Base-by-base conservation (phyloP, 1,139 yeast genomes). In the Maudiozyma humilis region DNA sequence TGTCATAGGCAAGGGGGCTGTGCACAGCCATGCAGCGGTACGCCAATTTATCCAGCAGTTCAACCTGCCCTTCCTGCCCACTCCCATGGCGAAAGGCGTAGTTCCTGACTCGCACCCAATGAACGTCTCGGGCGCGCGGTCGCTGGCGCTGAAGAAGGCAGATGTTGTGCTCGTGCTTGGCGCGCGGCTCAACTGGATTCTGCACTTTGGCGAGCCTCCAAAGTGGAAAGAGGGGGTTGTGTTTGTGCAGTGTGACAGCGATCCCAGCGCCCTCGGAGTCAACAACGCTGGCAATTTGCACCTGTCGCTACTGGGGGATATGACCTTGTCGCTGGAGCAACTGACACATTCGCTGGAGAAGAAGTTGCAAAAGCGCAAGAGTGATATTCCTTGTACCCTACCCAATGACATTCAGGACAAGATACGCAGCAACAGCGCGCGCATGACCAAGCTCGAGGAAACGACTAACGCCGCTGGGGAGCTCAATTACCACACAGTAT, bases 1-100 rank as follows among this genome's bases (percentile, higher is more conserved):
- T 10, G 68, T 79, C 13, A 56, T 79, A n/a, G 86, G 86, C 3
- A 79, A 79, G 57, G 85, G 85, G 3, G 72, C 79, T 2, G 73
- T 79, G 0, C 59, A 65, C 39, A 71, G 74, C 1, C 71, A 73
- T 7, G 34, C 38, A 0, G 57, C 60, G 2, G 49, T 79, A 8
- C 59, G 73, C 2, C 38, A 52, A 1, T 66, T 79, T 41, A 67
- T 78, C 17, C 45, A 56, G 5, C 33, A 44, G 1, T 71, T 75
- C 38, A 55, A 65, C 13, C 45, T 78, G 1, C 76, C 82, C 1
- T 79, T 79, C 51, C 54, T 79, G 41, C 83, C 86, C 12, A 79
- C 86, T 0, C 85, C 86, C 2, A 79, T 79, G 86, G 86, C 82
- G 1, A 79, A 79, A 57, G 86, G 86, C n/a, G 76, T 79, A 0